Evolutionary conservation across 805 yeast genomes (phyloP), one percentile per base, ranked within the genome.

Genomic region (Candida golubevii): DNA sequence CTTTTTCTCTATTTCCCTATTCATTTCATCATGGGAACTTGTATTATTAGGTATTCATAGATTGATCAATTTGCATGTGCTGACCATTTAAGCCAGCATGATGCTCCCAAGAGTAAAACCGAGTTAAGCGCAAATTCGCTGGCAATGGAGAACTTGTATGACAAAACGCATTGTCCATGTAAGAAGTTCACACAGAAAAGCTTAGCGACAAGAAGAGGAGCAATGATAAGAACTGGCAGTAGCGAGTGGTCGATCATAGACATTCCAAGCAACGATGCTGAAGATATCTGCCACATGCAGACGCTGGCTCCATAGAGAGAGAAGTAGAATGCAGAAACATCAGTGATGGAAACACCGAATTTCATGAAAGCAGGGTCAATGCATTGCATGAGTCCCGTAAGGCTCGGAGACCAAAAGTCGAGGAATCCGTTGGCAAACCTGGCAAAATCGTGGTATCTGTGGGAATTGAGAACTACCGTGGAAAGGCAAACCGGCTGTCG

Each of bases 371-470:
- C 48, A 7, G 55, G 57, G 33, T 54, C 57, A 9, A 53, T 31
- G 13, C 26, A 27, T n/a, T 43, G 32, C 26, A 41, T 14, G 10
- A 35, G 12, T 4, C 39, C 44, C 1, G 29, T 37, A 2, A 34
- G 15, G 26, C 36, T 38, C 10, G 49, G 39, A 8, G 44, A 38
- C 50, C 50, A 46, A 26, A 36, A 32, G 40, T 54, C 57, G 15
- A 54, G 47, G 35, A 37, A 52, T 23, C 41, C 35, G 47, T 54
- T 54, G 35, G 53, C 44, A 38, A 55, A 55, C 13, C 51, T 45
- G 7, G 58, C 60, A 36, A 60, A 51, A 10, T 55, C 47, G 39
- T 53, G 54, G 45, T 52, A 62, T 29, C 54, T 53, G 44, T 62
- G 64, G 32, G 56, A 53, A 27, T 50, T 50, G 12, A 34, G 51